Evolutionary conservation across 2,329 filamentous ascomycete genomes (phyloP), one percentile per base, ranked within the genome.

Genomic region (Alternaria sp.): DNA sequence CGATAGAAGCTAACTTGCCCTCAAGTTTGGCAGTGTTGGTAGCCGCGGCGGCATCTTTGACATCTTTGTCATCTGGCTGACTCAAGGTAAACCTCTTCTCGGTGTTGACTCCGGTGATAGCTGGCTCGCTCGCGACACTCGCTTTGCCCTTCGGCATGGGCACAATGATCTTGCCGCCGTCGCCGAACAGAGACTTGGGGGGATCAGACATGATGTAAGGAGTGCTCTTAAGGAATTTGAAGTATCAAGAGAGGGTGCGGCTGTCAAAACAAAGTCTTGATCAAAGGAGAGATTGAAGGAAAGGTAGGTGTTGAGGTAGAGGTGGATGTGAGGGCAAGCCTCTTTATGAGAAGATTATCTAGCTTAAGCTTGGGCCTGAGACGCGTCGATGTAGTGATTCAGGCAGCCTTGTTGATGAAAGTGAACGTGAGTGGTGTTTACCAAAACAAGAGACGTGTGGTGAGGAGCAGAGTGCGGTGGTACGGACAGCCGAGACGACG

Each of bases 381-480:
- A 26, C 38, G 51, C 38, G 26, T 30, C 39, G 39, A 12, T 43
- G 5, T 8, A 14, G 24, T 43, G 8, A 7, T n/a, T 24, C 12
- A 43, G 51, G 36, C 26, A 53, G 41, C 48, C 12, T 34, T 44
- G 41, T 53, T 53, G 42, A 20, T 7, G 20, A 1, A 11, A 22
- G 48, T 53, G 48, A 57, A 53, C 18, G 48, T 53, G 48, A 53
- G 26, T 9, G 14, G 3, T 26, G 54, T 53, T 47, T 34, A 9
- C 12, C 41, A 46, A 39, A 44, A 53, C 32, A 32, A 39, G 48
- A 32, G 30, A 32, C 39, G 32, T 22, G 32, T 39, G n/a, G 32
- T 53, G 55, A 53, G 55, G 48, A 57, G 18, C 12, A 16, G 34
- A 8, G 34, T 16, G 55, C 5, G 34, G 22, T 32, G 41, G 12